These are phyloP conservation scores for Crithidia thermophila DNA, from an alignment of 208 protist genomes.

Conservation along the genomic window DNA sequence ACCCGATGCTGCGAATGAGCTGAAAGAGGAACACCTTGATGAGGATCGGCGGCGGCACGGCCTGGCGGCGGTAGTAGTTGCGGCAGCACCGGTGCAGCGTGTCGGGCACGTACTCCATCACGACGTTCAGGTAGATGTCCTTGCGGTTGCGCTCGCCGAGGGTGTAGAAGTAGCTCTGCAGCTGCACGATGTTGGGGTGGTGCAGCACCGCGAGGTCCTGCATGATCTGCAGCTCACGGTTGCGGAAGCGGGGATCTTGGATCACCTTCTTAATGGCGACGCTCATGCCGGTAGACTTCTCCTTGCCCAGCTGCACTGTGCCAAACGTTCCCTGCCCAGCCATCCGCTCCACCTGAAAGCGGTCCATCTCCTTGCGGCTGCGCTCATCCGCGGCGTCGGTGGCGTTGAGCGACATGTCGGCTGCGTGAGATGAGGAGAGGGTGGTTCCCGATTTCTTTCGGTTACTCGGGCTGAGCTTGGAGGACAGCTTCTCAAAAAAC, in stretches of 20 bases:
- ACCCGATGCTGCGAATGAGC: constrained; percentile 92
- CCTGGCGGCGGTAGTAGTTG: constrained; percentile 94
- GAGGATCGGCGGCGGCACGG: constrained; percentile 63
- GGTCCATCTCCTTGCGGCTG: constrained; percentile 79
- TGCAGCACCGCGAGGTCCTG: constrained; percentile 86
- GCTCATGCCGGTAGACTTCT: constrained; percentile 57
- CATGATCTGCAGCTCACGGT: constrained; percentile 96
- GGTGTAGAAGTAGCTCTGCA: constrained; percentile 98
- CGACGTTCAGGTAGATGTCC: constrained; percentile 99
- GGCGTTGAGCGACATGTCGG: constrained; percentile 63
- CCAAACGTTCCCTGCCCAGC: constrained; percentile 98
- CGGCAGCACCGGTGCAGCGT: constrained; percentile 96
- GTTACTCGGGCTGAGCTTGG: constrained; percentile 29
- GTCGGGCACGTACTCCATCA: constrained; percentile 99
- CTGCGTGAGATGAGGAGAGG: constrained; percentile 14
- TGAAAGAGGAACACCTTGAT: constrained; percentile 90
- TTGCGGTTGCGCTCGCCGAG: constrained; percentile 90
- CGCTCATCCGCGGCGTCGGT: constrained; percentile 68
- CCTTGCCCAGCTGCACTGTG: constrained; percentile 94
- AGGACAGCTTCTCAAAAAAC: constrained; percentile 23
- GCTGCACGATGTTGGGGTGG: constrained; percentile 95
- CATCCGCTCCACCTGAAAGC: constrained; percentile 91
- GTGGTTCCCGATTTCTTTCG: constrained; percentile 32
- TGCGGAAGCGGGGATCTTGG: constrained; percentile 99
- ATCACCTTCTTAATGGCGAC: constrained; percentile 94